Evolutionary conservation across 2,329 filamentous ascomycete species (phyloP).

Genomic region (Ophiostoma angusticollis): DNA sequence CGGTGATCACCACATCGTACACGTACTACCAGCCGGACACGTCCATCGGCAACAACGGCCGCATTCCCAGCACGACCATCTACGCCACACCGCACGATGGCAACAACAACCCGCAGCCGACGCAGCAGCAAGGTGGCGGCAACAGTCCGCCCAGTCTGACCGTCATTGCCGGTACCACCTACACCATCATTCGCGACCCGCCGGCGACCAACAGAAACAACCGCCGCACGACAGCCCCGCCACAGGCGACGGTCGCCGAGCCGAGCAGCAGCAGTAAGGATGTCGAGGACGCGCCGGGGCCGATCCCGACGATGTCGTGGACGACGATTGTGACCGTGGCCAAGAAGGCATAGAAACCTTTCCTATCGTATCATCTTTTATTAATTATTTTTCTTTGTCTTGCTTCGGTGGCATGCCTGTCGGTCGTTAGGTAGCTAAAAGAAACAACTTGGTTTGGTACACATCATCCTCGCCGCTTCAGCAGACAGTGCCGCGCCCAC

Average conservation of each 20-base stretch:
- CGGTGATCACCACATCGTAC: constrained; percentile 7
- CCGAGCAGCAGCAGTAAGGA: neutral
- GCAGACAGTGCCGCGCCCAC: constrained; percentile 82
- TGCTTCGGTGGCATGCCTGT: neutral
- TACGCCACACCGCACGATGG: neutral
- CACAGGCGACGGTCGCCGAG: neutral
- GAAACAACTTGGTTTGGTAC: too few species aligned
- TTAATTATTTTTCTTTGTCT: too few species aligned
- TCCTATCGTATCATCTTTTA: too few species aligned
- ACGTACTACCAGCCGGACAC: constrained; percentile 3
- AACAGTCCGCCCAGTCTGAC: neutral
- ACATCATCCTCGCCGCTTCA: constrained; percentile 38
- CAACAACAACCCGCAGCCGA: neutral
- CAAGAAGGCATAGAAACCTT: neutral
- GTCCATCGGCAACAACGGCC: too few species aligned
- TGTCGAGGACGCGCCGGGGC: neutral
- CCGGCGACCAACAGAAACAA: constrained; percentile 3
- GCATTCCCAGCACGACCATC: constrained; percentile 8
- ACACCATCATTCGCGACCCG: constrained; percentile 4
- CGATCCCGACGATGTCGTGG: constrained; percentile 1
- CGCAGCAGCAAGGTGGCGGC: neutral
- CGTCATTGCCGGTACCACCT: constrained; percentile 5
- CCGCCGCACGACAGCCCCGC: neutral
- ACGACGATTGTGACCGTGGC: constrained; percentile 5
- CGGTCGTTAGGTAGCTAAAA: too few species aligned